Conservation (phyloP, 2,329 filamentous ascomycete genomes). For the Cordyceps fumosorosea region DNA sequence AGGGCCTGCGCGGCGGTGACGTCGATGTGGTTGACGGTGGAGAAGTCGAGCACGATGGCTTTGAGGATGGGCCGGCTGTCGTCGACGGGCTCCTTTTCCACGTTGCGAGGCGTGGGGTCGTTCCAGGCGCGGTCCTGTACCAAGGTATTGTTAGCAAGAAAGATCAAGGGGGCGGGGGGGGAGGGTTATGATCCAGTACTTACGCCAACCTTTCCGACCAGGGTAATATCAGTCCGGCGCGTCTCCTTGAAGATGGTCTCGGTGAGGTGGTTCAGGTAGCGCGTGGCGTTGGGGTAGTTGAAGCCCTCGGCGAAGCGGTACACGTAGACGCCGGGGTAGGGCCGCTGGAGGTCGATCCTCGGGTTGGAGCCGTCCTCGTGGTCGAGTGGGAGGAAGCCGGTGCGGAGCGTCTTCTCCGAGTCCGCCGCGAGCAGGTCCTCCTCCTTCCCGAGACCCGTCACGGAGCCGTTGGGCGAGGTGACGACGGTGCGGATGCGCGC, state of each 20-base stretch:
- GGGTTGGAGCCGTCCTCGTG: slow-evolving; percentile 91
- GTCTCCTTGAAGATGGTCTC: slow-evolving; percentile 41
- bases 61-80: slow-evolving; percentile 42
- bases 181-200: background rate
- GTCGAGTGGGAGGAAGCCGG: slow-evolving; percentile 80
- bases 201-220: slow-evolving; percentile 37
- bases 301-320: slow-evolving; percentile 93
- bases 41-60: slow-evolving; percentile 50
- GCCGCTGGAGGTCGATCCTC: slow-evolving; percentile 66
- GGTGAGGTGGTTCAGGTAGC: slow-evolving; percentile 75
- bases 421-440: slow-evolving; percentile 38
- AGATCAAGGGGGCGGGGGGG: too few relatives aligned
- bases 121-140: slow-evolving; percentile 49
- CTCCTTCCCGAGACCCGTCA: slow-evolving; percentile 7
- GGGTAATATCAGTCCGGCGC: slow-evolving; percentile 35
- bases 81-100: slow-evolving; percentile 23
- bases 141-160: background rate
- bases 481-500: slow-evolving; percentile 14
- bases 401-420: slow-evolving; percentile 48
- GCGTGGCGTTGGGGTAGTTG: slow-evolving; percentile 90
- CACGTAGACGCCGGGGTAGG: slow-evolving; percentile 90
- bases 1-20: slow-evolving; percentile 48
- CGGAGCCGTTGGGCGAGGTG: slow-evolving; percentile 12
- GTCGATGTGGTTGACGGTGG: slow-evolving; percentile 49
- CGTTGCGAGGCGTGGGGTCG: slow-evolving; percentile 38